These are phyloP conservation scores for Plantago elongata DNA, from an alignment of 257 asterid genomes.

Conservation along the genomic window DNA sequence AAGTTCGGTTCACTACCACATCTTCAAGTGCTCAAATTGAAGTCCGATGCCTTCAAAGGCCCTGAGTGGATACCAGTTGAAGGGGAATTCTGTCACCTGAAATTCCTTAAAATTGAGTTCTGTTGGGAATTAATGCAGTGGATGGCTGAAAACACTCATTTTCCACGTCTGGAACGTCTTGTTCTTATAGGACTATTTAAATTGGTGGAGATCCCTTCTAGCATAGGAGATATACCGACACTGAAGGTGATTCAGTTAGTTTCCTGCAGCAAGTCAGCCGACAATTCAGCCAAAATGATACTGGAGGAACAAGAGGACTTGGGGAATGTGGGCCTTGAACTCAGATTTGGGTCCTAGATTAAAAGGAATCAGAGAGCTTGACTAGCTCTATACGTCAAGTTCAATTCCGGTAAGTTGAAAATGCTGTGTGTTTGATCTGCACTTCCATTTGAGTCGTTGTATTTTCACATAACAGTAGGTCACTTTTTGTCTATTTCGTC, in stretches of 20 bases:
- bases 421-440: too few species aligned
- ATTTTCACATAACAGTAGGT: too few species aligned
- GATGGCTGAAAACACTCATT: conserved; percentile 4
- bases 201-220: conserved; percentile 23
- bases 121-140: background rate
- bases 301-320: conserved; percentile 19
- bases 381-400: too few species aligned
- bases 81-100: conserved; percentile 6
- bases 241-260: background rate
- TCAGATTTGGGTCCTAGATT: background rate
- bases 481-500: too few species aligned
- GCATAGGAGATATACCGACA: conserved; percentile 12
- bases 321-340: conserved; percentile 10
- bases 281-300: conserved; percentile 12
- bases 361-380: too few species aligned
- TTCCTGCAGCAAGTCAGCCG: background rate
- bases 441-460: too few species aligned
- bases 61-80: conserved; percentile 6
- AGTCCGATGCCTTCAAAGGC: background rate
- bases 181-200: background rate
- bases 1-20: conserved; percentile 6
- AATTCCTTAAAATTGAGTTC: background rate
- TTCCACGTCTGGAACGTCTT: conserved; percentile 24
- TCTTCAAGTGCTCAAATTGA: conserved; percentile 6
- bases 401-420: too few species aligned